These are phyloP conservation scores for Diplotaxis tenuifolia DNA, from an alignment of 345 rosid species.

Conservation along the genomic window DNA sequence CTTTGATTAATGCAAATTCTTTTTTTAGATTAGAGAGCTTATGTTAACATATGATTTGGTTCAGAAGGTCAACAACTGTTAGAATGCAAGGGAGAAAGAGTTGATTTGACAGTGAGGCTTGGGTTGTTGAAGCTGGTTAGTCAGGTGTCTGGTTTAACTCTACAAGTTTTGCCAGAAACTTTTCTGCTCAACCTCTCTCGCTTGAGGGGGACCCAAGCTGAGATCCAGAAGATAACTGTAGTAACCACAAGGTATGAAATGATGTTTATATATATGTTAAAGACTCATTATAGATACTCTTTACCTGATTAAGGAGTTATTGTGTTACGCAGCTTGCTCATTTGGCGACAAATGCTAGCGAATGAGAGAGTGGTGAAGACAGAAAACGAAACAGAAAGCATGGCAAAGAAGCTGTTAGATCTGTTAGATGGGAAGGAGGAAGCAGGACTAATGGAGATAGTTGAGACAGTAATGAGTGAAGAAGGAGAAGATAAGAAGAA, in stretches of 20 bases:
- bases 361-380: constrained; percentile 51
- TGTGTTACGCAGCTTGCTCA: constrained; percentile 59
- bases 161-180: constrained; percentile 68
- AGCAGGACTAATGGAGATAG: constrained; percentile 59
- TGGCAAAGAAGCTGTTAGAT: constrained; percentile 46
- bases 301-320: background rate
- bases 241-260: constrained; percentile 60
- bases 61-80: constrained; percentile 46
- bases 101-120: constrained; percentile 70
- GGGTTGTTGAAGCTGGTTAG: constrained; percentile 75
- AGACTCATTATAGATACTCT: background rate
- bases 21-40: background rate
- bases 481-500: constrained; percentile 45
- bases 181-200: constrained; percentile 63
- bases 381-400: constrained; percentile 56
- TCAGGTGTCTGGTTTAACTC: constrained; percentile 58
- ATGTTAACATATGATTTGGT: background rate
- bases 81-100: constrained; percentile 66
- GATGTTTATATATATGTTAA: background rate
- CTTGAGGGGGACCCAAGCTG: constrained; percentile 68
- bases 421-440: constrained; percentile 51
- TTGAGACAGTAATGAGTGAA: constrained; percentile 46
- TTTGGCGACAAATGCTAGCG: constrained; percentile 70
- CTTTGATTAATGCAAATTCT: background rate
- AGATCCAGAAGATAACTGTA: constrained; percentile 76